Percentiles rank a stretch among this genome's conserved stretches.
Evolutionary conservation across 2,329 filamentous ascomycete species (phyloP).

Genomic region (Colletotrichum eleusines): DNA sequence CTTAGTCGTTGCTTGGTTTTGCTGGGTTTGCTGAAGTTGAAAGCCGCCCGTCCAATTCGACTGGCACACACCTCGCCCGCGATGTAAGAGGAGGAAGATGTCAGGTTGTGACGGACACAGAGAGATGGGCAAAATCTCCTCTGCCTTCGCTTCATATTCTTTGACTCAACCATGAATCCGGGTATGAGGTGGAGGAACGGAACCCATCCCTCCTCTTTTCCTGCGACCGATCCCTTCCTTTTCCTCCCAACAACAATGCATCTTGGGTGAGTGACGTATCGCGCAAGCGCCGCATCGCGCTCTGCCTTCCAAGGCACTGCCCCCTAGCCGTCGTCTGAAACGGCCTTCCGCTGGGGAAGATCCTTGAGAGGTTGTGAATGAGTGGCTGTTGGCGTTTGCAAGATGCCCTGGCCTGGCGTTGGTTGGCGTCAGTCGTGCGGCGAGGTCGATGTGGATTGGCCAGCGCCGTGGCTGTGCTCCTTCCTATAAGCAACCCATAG

Average conservation of each 20-base stretch:
- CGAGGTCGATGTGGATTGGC: conserved; percentile 2
- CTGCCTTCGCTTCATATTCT: conserved; percentile 9
- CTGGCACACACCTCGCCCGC: not conserved
- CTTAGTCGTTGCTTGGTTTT: not conserved
- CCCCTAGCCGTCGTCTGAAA: conserved; percentile 30
- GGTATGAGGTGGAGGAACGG: not conserved
- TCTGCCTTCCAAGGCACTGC: not conserved
- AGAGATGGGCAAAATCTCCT: not conserved
- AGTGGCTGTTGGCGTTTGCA: not conserved
- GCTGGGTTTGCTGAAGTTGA: not conserved
- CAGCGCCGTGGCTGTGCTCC: conserved; percentile 30
- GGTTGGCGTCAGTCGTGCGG: not conserved
- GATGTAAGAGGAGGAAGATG: not conserved
- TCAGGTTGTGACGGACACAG: not conserved
- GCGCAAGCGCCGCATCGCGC: conserved; percentile 1
- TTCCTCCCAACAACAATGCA: not conserved
- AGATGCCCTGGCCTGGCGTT: conserved; percentile 3
- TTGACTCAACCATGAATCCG: not conserved
- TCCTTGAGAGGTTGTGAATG: conserved; percentile 13
- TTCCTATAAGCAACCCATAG: no score
- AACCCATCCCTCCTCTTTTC: not conserved
- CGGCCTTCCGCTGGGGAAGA: conserved; percentile 33
- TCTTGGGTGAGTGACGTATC: not conserved
- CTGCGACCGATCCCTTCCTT: not conserved
- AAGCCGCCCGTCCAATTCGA: not conserved